A percentile compares a stretch with the other conserved stretches of the same genome.
phyloP scores from a whole-genome alignment of 148 eudicot genomes.

The Chenopodium suecicum region DNA sequence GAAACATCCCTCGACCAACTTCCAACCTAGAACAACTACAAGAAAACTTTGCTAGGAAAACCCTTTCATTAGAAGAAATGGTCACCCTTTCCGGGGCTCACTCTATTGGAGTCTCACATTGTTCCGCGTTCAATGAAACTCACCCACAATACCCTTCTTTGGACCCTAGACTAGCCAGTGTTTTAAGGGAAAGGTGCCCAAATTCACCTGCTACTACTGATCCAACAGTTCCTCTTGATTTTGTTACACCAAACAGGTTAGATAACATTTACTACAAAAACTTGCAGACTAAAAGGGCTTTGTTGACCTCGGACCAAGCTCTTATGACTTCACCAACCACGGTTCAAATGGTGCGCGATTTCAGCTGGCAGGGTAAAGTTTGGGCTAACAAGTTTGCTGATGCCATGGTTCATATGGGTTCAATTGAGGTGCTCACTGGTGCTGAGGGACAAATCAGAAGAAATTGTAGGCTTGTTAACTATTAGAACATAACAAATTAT shows the following conservation, averaged over 20 bases:
- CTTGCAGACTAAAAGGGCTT: slow-evolving; percentile 22
- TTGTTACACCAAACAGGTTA: slow-evolving; percentile 28
- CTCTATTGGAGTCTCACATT: slow-evolving; percentile 35
- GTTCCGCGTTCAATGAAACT: slow-evolving; percentile 34
- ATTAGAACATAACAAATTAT: not conserved
- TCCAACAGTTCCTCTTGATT: slow-evolving; percentile 18
- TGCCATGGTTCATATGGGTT: slow-evolving; percentile 39
- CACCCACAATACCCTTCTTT: slow-evolving; percentile 24
- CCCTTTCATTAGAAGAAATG: slow-evolving; percentile 29
- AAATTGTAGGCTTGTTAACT: slow-evolving; percentile 28
- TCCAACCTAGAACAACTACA: slow-evolving; percentile 21
- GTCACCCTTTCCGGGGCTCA: slow-evolving; percentile 47
- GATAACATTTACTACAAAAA: slow-evolving; percentile 33
- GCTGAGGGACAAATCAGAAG: slow-evolving; percentile 30
- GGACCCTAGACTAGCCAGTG: slow-evolving; percentile 21
- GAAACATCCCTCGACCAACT: slow-evolving; percentile 26
- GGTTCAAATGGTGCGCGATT: slow-evolving; percentile 10
- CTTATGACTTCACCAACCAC: slow-evolving; percentile 25
- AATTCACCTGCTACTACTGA: not conserved
- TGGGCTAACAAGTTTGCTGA: slow-evolving; percentile 38
- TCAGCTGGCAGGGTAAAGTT: slow-evolving; percentile 8
- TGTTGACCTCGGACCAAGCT: slow-evolving; percentile 38
- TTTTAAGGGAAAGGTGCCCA: slow-evolving; percentile 29
- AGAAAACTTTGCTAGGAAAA: slow-evolving; percentile 24
- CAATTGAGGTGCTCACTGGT: slow-evolving; percentile 34